Conservation (phyloP, 768 basidiomycete species). For the Suillus spraguei region DNA sequence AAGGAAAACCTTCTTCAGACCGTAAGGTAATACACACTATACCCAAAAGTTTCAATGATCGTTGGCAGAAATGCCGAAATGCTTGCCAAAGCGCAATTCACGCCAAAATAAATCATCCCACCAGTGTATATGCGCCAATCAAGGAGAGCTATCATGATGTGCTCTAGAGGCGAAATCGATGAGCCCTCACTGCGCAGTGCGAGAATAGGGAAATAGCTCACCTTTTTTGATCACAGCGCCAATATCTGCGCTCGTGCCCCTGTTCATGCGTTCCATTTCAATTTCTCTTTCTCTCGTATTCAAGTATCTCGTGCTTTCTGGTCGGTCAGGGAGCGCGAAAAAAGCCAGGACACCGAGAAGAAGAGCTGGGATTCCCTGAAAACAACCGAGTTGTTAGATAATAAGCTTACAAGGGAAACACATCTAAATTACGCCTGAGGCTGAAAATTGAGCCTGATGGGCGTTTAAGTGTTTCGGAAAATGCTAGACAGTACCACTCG, state of each 20-base stretch:
- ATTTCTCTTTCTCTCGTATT: conserved; percentile 54
- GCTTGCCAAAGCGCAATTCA: conserved; percentile 77
- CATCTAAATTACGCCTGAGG: background rate
- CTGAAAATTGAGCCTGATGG: background rate
- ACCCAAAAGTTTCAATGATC: conserved; percentile 74
- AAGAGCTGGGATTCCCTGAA: conserved; percentile 67
- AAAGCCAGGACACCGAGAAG: conserved; percentile 59
- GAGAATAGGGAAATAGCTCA: conserved; percentile 24
- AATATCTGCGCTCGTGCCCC: conserved; percentile 64
- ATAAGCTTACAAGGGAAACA: background rate
- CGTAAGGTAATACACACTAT: conserved; percentile 46
- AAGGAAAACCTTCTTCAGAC: background rate
- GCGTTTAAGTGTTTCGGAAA: background rate
- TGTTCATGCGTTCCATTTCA: conserved; percentile 67
- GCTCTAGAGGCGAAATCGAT: conserved; percentile 41
- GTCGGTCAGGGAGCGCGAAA: conserved; percentile 66
- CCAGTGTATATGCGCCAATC: conserved; percentile 75
- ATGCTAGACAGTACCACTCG: background rate
- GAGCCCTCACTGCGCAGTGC: background rate
- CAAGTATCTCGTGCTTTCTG: conserved; percentile 67
- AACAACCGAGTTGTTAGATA: conserved; percentile 1
- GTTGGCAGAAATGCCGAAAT: conserved; percentile 85
- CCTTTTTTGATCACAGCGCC: conserved; percentile 69
- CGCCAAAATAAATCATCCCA: conserved; percentile 77
- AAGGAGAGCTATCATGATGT: conserved; percentile 60